Base-by-base conservation (phyloP, 176 grass and related monocot species). In the Zea luxurians region DNA sequence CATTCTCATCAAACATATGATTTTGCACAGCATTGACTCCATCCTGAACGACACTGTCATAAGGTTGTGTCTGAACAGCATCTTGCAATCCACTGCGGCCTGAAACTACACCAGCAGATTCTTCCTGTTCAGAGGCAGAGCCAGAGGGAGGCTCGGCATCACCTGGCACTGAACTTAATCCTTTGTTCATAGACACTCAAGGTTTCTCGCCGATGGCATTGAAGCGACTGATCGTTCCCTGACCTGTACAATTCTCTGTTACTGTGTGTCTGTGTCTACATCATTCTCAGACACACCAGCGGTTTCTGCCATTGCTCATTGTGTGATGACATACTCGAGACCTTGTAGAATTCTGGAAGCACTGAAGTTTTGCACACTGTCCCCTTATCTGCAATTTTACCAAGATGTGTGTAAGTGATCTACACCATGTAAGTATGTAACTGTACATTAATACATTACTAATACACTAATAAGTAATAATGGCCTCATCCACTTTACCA, bases 401-500 rank as follows among this genome's bases (percentile, higher is more conserved):
- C 37, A 79, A 43, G 40, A 65, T 66, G 13, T 46, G 44, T 66
- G 45, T 83, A 13, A 80, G 54, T 12, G 34, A 66, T 77, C 43
- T 55, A 68, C 21, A 41, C 61, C 68, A 74, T 66, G 68, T 50
- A 73, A 58, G 27, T 27, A 27, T 44, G 57, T 27, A 27, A 27
- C 27, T 27, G 13, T 54, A 63, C 35, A 52, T 54, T 6, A 41
- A 65, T 45, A 46, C 80, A 83, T 17, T 7, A 7, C 50, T 54
- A 17, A 54, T 54, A 54, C 15, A 54, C 15, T 54, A 54, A 54
- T 40, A 40, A 40, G 38, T 40, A 40, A 6, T 37, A 68, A 58
- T 15, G 10, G 7, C 65, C 34, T 48, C 64, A 77, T 82, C 63
- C 61, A 35, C 15, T 58, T 38, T 37, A 82, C 40, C 74, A 81